Evolutionary conservation across 2,329 filamentous ascomycete species (phyloP), one percentile per base, ranked within the genome.

Genomic region (Paecilomyces formosus): DNA sequence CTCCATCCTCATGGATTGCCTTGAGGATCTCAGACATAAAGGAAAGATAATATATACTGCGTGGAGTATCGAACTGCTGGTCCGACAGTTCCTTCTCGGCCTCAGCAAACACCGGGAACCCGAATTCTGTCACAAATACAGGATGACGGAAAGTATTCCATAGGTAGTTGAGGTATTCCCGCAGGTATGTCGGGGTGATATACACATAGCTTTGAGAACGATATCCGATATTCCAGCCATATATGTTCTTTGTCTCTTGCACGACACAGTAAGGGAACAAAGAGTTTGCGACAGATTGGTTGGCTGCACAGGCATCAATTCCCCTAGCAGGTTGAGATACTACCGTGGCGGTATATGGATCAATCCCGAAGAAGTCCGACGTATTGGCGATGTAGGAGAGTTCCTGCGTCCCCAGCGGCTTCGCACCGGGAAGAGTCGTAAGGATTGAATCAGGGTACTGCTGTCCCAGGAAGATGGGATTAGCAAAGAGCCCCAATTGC

Each of bases 151-250:
- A 87, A 0, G 81, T 85, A 68, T 85, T 85, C 75, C 79, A 83
- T 1, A 87, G 70, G 64, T 85, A 86, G 62, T 75, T 79, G 3
- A 87, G 76, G 62, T 84, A 85, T 1, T 75, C 77, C 3, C 70
- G 68, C 30, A 72, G 63, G 39, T 70, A 65, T 0, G 65, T 68
- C 0, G 84, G 84, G 0, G 84, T 81, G 33, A 81, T 80, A 69
- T 85, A 85, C n/a, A 82, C 78, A 64, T 85, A 84, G 1, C 76
- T 76, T 33, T 82, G 72, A 1, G 81, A 83, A 12, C 77, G 74
- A 61, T 85, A 84, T 21, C 84, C 84, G 54, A 85, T 81, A 62
- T 81, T 74, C 84, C 84, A 86, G 2, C 82, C 82, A 30, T 78
- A 78, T 1, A 73, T 68, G 45, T 80, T 80, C 1, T 68, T 71